A percentile compares a stretch with the other conserved stretches of the same genome.
phyloP scores from a whole-genome alignment of 2,329 filamentous ascomycete genomes.

The Trichophyton verrucosum region DNA sequence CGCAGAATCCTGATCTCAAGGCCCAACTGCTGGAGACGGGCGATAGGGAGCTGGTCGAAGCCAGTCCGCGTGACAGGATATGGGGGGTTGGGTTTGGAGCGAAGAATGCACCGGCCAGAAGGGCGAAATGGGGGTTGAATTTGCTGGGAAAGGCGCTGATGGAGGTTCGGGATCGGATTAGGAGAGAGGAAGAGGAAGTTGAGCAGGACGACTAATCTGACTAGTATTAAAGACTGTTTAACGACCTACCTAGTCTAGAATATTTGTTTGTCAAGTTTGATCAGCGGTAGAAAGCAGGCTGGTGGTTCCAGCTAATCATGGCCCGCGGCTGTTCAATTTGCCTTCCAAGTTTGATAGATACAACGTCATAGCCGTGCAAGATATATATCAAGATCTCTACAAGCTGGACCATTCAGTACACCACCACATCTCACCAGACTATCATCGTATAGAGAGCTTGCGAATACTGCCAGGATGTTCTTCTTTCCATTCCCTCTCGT shows the following conservation, averaged over 20 bases:
- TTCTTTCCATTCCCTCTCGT: constrained; percentile 39
- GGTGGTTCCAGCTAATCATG: too few relatives aligned
- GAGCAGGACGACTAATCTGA: neutral
- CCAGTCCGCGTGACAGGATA: constrained; percentile 25
- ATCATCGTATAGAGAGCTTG: too few relatives aligned
- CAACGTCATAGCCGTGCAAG: neutral
- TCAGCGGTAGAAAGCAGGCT: neutral
- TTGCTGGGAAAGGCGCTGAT: constrained; percentile 24
- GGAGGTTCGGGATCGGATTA: constrained; percentile 21
- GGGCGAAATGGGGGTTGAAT: constrained; percentile 24
- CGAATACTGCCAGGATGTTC: constrained; percentile 22
- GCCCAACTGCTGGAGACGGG: constrained; percentile 21
- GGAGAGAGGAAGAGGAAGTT: constrained; percentile 10
- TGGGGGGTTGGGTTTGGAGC: constrained; percentile 26
- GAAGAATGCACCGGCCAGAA: constrained; percentile 19
- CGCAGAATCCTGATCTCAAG: constrained; percentile 20
- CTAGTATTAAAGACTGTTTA: neutral
- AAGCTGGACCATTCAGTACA: neutral
- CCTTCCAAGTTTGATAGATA: neutral
- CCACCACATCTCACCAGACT: neutral
- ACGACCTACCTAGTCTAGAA: neutral
- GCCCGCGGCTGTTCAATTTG: neutral
- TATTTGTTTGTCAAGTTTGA: neutral
- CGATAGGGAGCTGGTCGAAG: constrained; percentile 22
- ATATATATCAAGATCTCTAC: neutral